These are phyloP conservation scores for Geranium rotundifolium DNA, from an alignment of 345 rosid genomes.

Conservation along the genomic window DNA sequence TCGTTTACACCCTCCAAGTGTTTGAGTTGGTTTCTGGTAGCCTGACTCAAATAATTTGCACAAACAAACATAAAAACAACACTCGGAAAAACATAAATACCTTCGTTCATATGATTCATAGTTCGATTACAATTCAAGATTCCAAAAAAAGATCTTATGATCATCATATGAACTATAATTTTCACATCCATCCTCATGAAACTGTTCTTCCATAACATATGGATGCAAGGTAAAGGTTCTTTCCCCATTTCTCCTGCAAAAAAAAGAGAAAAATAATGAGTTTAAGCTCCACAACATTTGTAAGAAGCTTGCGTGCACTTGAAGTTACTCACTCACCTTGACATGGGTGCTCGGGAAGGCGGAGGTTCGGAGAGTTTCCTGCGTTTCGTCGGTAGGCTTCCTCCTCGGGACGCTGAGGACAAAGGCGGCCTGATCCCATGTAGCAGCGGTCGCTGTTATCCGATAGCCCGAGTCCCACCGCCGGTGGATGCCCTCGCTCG, in stretches of 20 bases:
- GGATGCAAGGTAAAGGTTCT: not conserved
- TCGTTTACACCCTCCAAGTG: too few species aligned
- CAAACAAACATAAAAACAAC: too few species aligned
- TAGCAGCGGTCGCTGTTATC: slow-evolving; percentile 4
- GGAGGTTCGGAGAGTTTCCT: slow-evolving; percentile 7
- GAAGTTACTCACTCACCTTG: not conserved
- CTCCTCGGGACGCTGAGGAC: slow-evolving; percentile 5
- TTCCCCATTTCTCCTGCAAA: slow-evolving; percentile 8
- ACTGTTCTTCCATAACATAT: slow-evolving; percentile 3
- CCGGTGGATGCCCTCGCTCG: slow-evolving; percentile 3
- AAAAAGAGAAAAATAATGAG: not conserved
- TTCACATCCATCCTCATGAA: not conserved
- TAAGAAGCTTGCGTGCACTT: not conserved
- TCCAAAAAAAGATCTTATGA: too few species aligned
- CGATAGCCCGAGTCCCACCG: slow-evolving; percentile 6
- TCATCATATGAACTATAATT: too few species aligned
- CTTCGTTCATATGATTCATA: too few species aligned
- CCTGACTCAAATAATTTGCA: too few species aligned
- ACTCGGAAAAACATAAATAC: too few species aligned
- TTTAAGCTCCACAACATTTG: not conserved
- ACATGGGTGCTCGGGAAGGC: slow-evolving; percentile 3
- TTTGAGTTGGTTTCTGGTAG: too few species aligned
- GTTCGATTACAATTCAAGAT: too few species aligned
- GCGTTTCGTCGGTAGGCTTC: not conserved
- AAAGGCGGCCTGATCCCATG: slow-evolving; percentile 4